Percentiles rank a stretch among this genome's conserved stretches.
phyloP scores from a whole-genome alignment of 2,329 filamentous ascomycete genomes.

The Colletotrichum trifolii region DNA sequence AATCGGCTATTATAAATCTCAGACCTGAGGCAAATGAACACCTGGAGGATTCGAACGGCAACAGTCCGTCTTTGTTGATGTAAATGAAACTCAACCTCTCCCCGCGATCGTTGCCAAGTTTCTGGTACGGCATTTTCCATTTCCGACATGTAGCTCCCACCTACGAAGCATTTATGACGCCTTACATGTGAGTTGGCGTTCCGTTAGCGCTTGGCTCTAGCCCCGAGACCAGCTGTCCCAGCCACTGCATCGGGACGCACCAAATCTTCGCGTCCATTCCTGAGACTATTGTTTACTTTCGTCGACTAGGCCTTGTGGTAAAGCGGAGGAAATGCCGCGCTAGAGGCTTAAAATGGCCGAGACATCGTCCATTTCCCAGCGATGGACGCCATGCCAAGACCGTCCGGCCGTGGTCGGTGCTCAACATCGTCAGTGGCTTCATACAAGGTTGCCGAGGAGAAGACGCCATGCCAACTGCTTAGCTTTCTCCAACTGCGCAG shows the following conservation, averaged over 20 bases:
- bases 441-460: neutral
- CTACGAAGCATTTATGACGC: slow-evolving; percentile 10
- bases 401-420: slow-evolving; percentile 1
- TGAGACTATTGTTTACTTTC: neutral
- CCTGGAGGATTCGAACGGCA: neutral
- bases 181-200: slow-evolving; percentile 4
- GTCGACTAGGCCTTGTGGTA: neutral
- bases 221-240: neutral
- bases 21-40: neutral
- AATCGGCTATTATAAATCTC: neutral
- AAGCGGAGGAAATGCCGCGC: neutral
- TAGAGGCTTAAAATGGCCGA: neutral
- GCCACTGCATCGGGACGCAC: slow-evolving; percentile 10
- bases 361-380: slow-evolving; percentile 2
- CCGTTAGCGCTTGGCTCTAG: slow-evolving; percentile 10
- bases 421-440: slow-evolving; percentile 31
- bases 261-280: neutral
- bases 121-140: slow-evolving; percentile 3
- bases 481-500: neutral
- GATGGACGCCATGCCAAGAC: slow-evolving; percentile 26
- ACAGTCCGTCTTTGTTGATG: neutral
- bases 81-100: neutral
- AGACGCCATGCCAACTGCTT: neutral
- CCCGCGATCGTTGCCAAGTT: neutral
- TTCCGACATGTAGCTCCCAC: neutral